Percentiles rank a stretch among this genome's conserved stretches.
Evolutionary conservation across 1,139 yeast species (phyloP).

Genomic region (Protomyces arabidopsidicola): DNA sequence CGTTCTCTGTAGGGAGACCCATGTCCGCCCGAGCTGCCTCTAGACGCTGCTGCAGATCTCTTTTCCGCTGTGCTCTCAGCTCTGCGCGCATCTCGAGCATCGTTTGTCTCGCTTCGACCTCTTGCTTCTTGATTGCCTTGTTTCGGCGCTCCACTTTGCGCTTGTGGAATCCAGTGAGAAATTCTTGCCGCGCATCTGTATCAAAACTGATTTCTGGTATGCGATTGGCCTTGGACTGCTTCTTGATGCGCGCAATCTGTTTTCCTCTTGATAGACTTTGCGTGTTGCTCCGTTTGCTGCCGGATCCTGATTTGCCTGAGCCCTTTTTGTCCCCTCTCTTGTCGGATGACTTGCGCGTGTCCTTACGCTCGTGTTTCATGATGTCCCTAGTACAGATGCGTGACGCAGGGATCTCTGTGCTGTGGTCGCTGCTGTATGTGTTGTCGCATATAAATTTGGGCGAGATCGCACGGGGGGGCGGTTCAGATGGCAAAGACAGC

Average conservation of each 20-base stretch:
- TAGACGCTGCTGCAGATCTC: constrained; percentile 59
- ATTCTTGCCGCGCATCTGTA: constrained; percentile 45
- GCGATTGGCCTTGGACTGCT: constrained; percentile 1
- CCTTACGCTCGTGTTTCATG: background rate
- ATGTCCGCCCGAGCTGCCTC: constrained; percentile 46
- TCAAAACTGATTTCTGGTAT: constrained; percentile 26
- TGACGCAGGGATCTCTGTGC: no score
- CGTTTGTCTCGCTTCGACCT: constrained; percentile 70
- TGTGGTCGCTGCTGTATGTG: no score
- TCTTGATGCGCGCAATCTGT: constrained; percentile 13
- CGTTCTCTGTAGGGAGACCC: constrained; percentile 36
- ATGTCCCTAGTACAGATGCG: no score
- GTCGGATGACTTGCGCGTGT: background rate
- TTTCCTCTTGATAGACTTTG: constrained; percentile 19
- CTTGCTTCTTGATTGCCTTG: constrained; percentile 67
- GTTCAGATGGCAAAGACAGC: no score
- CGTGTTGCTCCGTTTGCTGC: constrained; percentile 8
- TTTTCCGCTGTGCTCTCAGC: constrained; percentile 63
- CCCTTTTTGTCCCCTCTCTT: background rate
- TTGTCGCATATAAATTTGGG: no score
- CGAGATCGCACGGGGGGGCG: no score
- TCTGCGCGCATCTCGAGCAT: constrained; percentile 67
- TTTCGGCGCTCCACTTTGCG: constrained; percentile 83
- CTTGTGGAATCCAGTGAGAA: constrained; percentile 91
- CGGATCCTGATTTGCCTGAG: background rate